phyloP scores from a whole-genome alignment of 2,329 filamentous ascomycete genomes.

The Nothophoma quercina region DNA sequence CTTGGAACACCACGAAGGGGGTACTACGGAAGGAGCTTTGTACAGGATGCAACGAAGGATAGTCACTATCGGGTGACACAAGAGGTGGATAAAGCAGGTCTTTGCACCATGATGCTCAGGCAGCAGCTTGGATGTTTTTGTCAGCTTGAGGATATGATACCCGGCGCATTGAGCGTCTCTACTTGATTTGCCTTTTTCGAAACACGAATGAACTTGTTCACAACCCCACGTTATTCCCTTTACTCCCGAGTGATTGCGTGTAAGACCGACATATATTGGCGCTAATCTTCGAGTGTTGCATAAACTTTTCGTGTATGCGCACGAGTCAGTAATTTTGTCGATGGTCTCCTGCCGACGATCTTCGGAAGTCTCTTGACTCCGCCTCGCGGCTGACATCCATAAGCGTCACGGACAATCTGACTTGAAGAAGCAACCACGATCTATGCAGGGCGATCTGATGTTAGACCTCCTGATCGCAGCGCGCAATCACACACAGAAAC shows the following conservation, averaged over 20 bases:
- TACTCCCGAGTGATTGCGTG: neutral
- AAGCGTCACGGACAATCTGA: neutral
- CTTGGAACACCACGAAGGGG: neutral
- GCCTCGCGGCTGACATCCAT: neutral
- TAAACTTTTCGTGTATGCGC: neutral
- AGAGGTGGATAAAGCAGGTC: conserved; percentile 9
- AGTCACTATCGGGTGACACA: neutral
- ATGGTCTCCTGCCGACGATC: conserved; percentile 3
- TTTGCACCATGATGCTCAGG: neutral
- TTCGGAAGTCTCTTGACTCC: neutral
- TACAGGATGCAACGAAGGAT: neutral
- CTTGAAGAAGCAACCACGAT: neutral
- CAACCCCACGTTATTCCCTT: neutral
- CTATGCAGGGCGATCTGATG: neutral
- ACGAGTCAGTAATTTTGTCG: neutral
- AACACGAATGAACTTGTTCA: neutral
- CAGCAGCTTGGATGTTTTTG: conserved; percentile 4
- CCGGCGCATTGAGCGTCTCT: conserved; percentile 9
- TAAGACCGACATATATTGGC: neutral
- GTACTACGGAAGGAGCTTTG: neutral
- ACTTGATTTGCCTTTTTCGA: neutral
- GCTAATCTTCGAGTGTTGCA: neutral
- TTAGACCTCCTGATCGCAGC: neutral
- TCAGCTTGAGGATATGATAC: conserved; percentile 14
- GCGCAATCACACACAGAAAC: no score